These are phyloP conservation scores for Sarocladiaceae sp. DNA, from an alignment of 2,329 filamentous ascomycete genomes.

Conservation along the genomic window DNA sequence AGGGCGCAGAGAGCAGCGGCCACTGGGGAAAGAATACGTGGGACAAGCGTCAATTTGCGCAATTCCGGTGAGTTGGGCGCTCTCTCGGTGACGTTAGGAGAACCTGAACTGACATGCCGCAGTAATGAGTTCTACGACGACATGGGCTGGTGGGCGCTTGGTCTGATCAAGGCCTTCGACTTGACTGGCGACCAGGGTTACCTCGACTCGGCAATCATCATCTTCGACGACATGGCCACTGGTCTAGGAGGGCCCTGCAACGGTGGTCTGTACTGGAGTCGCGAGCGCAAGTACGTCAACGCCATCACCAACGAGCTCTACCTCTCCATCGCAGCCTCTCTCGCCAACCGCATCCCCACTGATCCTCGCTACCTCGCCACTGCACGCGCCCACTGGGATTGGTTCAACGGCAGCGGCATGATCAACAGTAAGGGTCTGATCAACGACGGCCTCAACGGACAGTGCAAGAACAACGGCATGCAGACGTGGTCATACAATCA, in stretches of 20 bases:
- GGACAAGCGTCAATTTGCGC: constrained; percentile 25
- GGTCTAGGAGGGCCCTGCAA: constrained; percentile 44
- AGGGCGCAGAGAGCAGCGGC: not conserved
- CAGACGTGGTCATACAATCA: constrained; percentile 55
- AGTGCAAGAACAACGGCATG: constrained; percentile 48
- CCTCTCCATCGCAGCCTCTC: constrained; percentile 45
- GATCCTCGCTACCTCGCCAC: constrained; percentile 40
- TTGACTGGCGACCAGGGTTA: constrained; percentile 47
- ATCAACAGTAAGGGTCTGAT: constrained; percentile 47
- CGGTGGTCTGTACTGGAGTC: constrained; percentile 55
- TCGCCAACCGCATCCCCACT: constrained; percentile 44
- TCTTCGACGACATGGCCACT: constrained; percentile 52
- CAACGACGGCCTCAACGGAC: constrained; percentile 47
- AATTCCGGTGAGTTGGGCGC: constrained; percentile 14
- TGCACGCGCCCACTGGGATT: constrained; percentile 47
- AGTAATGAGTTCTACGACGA: constrained; percentile 55
- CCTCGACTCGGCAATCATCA: constrained; percentile 45
- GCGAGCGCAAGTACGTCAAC: constrained; percentile 45
- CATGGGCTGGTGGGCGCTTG: constrained; percentile 61
- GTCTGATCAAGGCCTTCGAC: constrained; percentile 53
- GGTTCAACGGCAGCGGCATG: constrained; percentile 47
- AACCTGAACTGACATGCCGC: not conserved
- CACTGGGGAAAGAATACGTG: constrained; percentile 6
- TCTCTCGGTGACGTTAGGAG: constrained; percentile 21
- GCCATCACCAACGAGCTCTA: constrained; percentile 57